Evolutionary conservation across 2,329 filamentous ascomycete genomes (phyloP), one percentile per base, ranked within the genome.

Genomic region (Fusarium dimerum): DNA sequence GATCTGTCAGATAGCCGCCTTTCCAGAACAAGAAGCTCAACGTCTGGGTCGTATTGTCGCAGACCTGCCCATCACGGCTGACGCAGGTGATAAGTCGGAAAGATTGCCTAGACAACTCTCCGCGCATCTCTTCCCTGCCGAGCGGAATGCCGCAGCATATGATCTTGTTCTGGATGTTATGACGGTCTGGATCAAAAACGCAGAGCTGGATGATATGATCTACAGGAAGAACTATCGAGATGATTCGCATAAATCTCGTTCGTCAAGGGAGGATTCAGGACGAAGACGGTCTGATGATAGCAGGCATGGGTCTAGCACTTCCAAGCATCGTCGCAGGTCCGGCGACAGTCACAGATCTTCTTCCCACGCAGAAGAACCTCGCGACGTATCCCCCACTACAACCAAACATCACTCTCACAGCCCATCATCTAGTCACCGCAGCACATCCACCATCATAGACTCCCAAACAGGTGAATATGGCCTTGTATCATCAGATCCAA

Each of bases 81-180:
- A 76, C 45, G 73, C 84, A 0, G 79, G 85, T 42, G 81, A 87
- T 44, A 82, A 79, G 57, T 84, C 81, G 11, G 89, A 92, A 69
- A 78, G 88, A 3, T 86, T 95, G 49, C 92, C 91, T 0, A 91
- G 90, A 58, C 86, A 92, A 61, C 78, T 96, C 3, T 86, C 89
- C 1, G 79, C 90, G 40, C 80, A 87, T 47, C 76, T 94, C 4
- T 82, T 96, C 39, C 91, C 91, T 0, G 73, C 75, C 0, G 69
- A 71, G 8, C 76, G 81, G 1, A 83, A 90, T 59, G 63, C 78
- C 0, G 74, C 80, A 32, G 75, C 82, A 1, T 80, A 84, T 50
- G 81, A 85, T 55, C 73, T 83, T 17, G 73, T 92, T 9, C 81
- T 85, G 16, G 77, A 81, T 41, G 79, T 82, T 2, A 75, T 92